Evolutionary conservation across 2,329 filamentous ascomycete genomes (phyloP).

Genomic region (Venturia effusa): DNA sequence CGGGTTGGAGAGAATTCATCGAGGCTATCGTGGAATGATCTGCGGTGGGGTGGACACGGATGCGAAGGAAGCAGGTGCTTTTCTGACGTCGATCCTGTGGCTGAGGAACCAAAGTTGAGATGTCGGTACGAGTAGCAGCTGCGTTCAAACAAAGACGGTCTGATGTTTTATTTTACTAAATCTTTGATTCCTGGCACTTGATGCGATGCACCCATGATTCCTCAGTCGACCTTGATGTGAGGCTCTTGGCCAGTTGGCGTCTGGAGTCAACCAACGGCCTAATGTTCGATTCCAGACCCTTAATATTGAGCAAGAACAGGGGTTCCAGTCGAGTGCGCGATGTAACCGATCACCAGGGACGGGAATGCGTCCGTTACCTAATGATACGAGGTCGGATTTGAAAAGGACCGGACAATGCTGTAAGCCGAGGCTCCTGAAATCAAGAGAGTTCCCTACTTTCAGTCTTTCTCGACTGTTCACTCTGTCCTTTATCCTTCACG

Average conservation of each 20-base stretch:
- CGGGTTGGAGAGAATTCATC: not conserved
- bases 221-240: not conserved
- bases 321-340: no score
- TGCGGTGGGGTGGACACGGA: not conserved
- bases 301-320: not conserved
- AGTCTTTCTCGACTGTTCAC: no score
- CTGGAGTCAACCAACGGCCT: not conserved
- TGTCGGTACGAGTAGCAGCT: not conserved
- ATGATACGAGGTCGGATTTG: no score
- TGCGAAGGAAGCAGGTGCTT: not conserved
- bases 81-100: not conserved
- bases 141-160: not conserved
- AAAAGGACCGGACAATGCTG: no score
- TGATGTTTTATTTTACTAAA: not conserved
- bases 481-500: no score
- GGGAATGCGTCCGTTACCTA: no score
- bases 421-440: no score
- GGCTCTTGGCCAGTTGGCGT: not conserved
- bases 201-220: not conserved
- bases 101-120: not conserved
- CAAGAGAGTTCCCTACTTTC: no score
- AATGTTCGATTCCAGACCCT: not conserved
- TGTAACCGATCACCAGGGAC: no score
- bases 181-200: not conserved
- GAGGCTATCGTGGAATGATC: constrained; percentile 6